These are phyloP conservation scores for Melanopsichium pennsylvanicum DNA, from an alignment of 1,284 basidiomycete genomes.

Conservation along the genomic window DNA sequence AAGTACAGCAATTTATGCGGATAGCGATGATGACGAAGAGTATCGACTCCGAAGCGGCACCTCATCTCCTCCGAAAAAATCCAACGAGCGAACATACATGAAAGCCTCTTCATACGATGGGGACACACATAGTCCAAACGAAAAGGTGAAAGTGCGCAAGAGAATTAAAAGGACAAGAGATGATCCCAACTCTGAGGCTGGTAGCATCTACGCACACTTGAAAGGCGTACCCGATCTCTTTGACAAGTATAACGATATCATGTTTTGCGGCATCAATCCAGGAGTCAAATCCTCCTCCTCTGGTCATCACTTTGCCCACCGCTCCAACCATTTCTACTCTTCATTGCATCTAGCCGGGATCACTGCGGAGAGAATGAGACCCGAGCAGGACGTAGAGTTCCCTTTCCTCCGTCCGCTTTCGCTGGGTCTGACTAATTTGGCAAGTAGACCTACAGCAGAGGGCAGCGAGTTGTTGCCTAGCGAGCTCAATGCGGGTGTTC, in stretches of 20 bases:
- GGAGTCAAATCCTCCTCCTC: slow-evolving; percentile 35
- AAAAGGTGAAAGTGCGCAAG: slow-evolving; percentile 16
- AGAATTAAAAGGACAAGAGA: slow-evolving; percentile 29
- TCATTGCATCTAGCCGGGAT: slow-evolving; percentile 37
- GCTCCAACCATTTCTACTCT: slow-evolving; percentile 50
- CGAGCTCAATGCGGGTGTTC: slow-evolving; percentile 44
- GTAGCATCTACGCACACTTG: slow-evolving; percentile 37
- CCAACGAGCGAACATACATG: background rate
- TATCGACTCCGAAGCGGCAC: background rate
- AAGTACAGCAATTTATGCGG: background rate
- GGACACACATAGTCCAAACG: background rate
- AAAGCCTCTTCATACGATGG: background rate
- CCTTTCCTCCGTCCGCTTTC: slow-evolving; percentile 25
- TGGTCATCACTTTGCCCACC: slow-evolving; percentile 46
- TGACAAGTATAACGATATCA: slow-evolving; percentile 30
- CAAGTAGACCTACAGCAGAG: slow-evolving; percentile 40
- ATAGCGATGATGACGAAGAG: slow-evolving; percentile 1
- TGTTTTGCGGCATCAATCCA: slow-evolving; percentile 54
- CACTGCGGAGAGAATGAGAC: slow-evolving; percentile 35
- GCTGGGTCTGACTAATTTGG: slow-evolving; percentile 42
- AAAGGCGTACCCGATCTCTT: slow-evolving; percentile 35
- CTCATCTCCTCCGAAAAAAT: background rate
- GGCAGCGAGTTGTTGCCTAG: slow-evolving; percentile 32
- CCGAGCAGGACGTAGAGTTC: slow-evolving; percentile 36
- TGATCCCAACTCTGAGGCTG: slow-evolving; percentile 36